Percentiles rank a stretch among this genome's conserved stretches.
Conservation (phyloP, 2,329 filamentous ascomycete species). For the Penicillium polonicum region DNA sequence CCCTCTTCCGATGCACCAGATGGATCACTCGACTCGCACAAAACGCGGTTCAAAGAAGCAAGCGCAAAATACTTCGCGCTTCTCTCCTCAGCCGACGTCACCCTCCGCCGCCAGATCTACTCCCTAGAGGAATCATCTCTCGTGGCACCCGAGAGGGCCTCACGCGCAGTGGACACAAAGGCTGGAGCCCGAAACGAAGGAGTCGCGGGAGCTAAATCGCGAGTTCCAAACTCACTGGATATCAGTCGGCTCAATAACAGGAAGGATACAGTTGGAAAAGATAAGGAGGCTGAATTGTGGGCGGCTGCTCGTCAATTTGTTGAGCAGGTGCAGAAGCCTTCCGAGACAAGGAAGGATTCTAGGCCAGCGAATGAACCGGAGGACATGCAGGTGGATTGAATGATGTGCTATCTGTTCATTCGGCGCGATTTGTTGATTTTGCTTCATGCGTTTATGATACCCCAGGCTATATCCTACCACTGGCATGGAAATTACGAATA, state of each 20-base stretch:
- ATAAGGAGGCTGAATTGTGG: slow-evolving; percentile 83
- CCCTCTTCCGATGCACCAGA: slow-evolving; percentile 31
- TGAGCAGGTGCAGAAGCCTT: slow-evolving; percentile 35
- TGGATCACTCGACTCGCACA: slow-evolving; percentile 55
- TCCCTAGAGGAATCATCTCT: slow-evolving; percentile 80
- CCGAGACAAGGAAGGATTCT: background rate
- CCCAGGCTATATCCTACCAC: slow-evolving; percentile 3
- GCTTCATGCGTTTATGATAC: slow-evolving; percentile 13
- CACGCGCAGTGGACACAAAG: slow-evolving; percentile 33
- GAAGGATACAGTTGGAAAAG: slow-evolving; percentile 74
- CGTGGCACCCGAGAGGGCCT: slow-evolving; percentile 51
- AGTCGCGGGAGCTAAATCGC: slow-evolving; percentile 20
- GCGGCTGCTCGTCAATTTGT: slow-evolving; percentile 59
- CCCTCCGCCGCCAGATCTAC: slow-evolving; percentile 71
- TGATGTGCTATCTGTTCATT: slow-evolving; percentile 43
- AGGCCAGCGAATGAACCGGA: slow-evolving; percentile 26
- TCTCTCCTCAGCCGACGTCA: slow-evolving; percentile 71
- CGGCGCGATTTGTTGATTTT: slow-evolving; percentile 25
- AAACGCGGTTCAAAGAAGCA: slow-evolving; percentile 58
- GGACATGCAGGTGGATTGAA: slow-evolving; percentile 44
- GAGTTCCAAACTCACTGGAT: slow-evolving; percentile 63
- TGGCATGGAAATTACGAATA: slow-evolving; percentile 1
- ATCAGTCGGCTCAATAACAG: slow-evolving; percentile 88
- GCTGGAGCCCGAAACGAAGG: slow-evolving; percentile 29
- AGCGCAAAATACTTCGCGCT: slow-evolving; percentile 65